Conservation (phyloP, 2,329 filamentous ascomycete species). For the Helicocarpus griseus region DNA sequence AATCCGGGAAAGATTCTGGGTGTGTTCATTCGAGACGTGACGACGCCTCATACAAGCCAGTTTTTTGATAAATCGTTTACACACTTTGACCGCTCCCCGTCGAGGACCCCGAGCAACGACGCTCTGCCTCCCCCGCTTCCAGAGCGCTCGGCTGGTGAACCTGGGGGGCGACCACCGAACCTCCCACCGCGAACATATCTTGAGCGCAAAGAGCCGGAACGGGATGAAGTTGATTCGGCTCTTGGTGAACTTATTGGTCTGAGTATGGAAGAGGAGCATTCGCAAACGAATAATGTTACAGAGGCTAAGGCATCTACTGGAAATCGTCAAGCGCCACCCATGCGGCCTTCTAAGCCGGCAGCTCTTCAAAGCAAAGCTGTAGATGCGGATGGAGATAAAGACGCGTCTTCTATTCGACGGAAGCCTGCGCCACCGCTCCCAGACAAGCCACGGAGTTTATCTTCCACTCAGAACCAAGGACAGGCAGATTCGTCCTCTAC, state of each 20-base stretch:
- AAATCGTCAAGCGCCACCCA: slow-evolving; percentile 24
- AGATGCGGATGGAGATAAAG: slow-evolving; percentile 4
- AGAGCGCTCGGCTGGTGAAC: slow-evolving; percentile 19
- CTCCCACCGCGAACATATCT: slow-evolving; percentile 29
- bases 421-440: slow-evolving; percentile 14
- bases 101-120: slow-evolving; percentile 19
- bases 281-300: slow-evolving; percentile 20
- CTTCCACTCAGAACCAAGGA: background rate
- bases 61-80: slow-evolving; percentile 65
- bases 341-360: slow-evolving; percentile 36
- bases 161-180: slow-evolving; percentile 28
- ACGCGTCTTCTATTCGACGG: slow-evolving; percentile 6
- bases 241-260: slow-evolving; percentile 33
- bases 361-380: slow-evolving; percentile 14
- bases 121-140: slow-evolving; percentile 14
- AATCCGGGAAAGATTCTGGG: slow-evolving; percentile 76
- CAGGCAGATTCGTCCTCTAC: background rate
- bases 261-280: slow-evolving; percentile 14
- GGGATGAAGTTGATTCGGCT: slow-evolving; percentile 11
- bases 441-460: slow-evolving; percentile 9
- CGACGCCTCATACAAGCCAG: slow-evolving; percentile 59
- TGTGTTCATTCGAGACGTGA: slow-evolving; percentile 93
- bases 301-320: slow-evolving; percentile 15
- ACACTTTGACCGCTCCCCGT: slow-evolving; percentile 19
- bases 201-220: slow-evolving; percentile 16